These are phyloP conservation scores for Epichloe scottii DNA, from an alignment of 2,329 filamentous ascomycete genomes.

Conservation along the genomic window DNA sequence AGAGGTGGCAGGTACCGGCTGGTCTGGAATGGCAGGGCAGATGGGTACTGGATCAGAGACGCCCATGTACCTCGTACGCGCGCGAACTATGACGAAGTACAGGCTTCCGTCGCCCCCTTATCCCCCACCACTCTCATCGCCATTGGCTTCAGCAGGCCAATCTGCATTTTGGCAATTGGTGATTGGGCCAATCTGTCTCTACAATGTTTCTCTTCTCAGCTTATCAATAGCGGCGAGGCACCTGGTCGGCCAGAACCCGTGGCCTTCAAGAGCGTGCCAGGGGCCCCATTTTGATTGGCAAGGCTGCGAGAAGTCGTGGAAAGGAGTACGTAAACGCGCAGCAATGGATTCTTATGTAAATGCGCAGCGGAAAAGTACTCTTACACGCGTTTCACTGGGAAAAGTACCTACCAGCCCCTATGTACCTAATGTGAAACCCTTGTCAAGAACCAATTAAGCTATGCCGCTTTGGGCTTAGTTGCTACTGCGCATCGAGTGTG, in stretches of 20 bases:
- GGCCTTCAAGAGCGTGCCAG: too few relatives aligned
- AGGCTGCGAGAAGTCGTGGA: too few relatives aligned
- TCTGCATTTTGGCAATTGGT: background rate
- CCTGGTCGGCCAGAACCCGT: background rate
- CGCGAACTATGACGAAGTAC: slow-evolving; percentile 1
- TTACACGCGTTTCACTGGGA: background rate
- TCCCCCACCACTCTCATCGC: background rate
- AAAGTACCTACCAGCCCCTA: background rate
- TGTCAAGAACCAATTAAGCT: too few relatives aligned
- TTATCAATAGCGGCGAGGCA: background rate
- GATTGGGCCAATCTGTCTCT: background rate
- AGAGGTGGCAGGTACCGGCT: background rate
- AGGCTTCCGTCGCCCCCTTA: background rate
- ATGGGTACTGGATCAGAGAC: too few relatives aligned
- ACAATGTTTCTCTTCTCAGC: background rate
- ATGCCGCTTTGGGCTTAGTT: too few relatives aligned
- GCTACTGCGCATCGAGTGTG: background rate
- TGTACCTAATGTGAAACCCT: too few relatives aligned
- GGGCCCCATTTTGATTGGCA: too few relatives aligned
- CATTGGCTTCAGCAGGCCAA: background rate
- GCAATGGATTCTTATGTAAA: too few relatives aligned
- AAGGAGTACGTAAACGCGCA: background rate
- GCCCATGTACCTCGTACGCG: background rate
- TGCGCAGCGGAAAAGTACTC: background rate
- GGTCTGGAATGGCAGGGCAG: too few relatives aligned